Evolutionary conservation across 2,329 filamentous ascomycete genomes (phyloP).

Genomic region (Triangularia setosa): DNA sequence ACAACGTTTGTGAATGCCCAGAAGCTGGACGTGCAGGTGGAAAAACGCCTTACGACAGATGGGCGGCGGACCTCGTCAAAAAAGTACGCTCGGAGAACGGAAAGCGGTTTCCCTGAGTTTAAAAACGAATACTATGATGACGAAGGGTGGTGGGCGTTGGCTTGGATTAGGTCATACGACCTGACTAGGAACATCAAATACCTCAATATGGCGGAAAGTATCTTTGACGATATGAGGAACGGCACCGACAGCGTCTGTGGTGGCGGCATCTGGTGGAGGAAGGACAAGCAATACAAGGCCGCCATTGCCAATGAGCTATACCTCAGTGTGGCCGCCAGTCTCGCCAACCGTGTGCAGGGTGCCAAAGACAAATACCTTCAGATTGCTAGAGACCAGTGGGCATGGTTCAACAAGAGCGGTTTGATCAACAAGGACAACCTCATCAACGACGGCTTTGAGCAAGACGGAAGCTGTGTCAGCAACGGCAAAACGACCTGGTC

Average conservation of each 20-base stretch:
- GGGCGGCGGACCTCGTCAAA: constrained; percentile 36
- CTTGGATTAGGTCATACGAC: constrained; percentile 53
- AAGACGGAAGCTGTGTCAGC: constrained; percentile 44
- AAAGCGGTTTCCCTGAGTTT: constrained; percentile 42
- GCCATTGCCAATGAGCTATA: constrained; percentile 57
- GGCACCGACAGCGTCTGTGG: constrained; percentile 44
- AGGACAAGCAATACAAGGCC: constrained; percentile 47
- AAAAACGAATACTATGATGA: constrained; percentile 58
- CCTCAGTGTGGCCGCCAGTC: constrained; percentile 47
- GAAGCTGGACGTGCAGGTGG: constrained; percentile 29
- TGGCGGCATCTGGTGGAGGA: constrained; percentile 57
- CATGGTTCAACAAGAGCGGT: constrained; percentile 48
- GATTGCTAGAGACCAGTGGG: constrained; percentile 47
- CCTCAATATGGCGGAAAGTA: constrained; percentile 46
- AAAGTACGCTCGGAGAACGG: constrained; percentile 32
- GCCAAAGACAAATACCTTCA: constrained; percentile 40
- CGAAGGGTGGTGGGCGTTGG: constrained; percentile 61
- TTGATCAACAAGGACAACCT: constrained; percentile 48
- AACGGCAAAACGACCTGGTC: constrained; percentile 45
- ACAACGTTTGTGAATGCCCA: constrained; percentile 47
- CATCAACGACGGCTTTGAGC: constrained; percentile 51
- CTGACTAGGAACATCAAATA: constrained; percentile 44
- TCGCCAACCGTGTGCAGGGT: constrained; percentile 43
- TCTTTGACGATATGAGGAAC: constrained; percentile 53
- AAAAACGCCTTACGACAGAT: constrained; percentile 35